Evolutionary conservation across 352 stramenopile genomes (phyloP).

Genomic region (Globisporangium takayamanum): DNA sequence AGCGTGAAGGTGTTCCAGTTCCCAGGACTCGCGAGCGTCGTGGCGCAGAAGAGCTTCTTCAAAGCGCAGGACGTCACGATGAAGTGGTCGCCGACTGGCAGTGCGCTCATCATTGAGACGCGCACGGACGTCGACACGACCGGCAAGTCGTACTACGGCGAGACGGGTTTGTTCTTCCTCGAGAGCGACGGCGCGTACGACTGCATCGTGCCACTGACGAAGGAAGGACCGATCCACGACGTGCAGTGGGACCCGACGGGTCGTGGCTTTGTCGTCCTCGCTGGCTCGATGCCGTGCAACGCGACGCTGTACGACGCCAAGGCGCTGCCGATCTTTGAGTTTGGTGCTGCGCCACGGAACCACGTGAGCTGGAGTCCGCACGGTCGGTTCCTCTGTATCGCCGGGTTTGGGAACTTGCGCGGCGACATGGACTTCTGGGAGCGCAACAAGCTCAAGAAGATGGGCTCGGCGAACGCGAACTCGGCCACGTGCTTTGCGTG

Average conservation of each 20-base stretch:
- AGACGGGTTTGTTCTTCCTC: conserved; percentile 94
- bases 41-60: conserved; percentile 87
- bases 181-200: conserved; percentile 89
- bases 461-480: conserved; percentile 81
- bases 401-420: conserved; percentile 96
- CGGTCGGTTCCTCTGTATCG: conserved; percentile 93
- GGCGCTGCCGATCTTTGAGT: conserved; percentile 93
- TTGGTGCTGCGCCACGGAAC: conserved; percentile 94
- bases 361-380: conserved; percentile 94
- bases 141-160: conserved; percentile 97
- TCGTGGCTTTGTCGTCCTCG: conserved; percentile 92
- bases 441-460: conserved; percentile 95
- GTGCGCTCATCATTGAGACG: conserved; percentile 86
- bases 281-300: conserved; percentile 92
- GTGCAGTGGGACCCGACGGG: conserved; percentile 93
- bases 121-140: conserved; percentile 90
- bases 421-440: conserved; percentile 96
- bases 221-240: conserved; percentile 90
- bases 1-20: conserved; percentile 85
- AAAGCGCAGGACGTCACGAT: conserved; percentile 87
- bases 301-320: conserved; percentile 96
- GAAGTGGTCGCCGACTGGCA: conserved; percentile 87
- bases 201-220: conserved; percentile 87
- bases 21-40: conserved; percentile 47
- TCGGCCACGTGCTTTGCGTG: conserved; percentile 82